Evolutionary conservation across 2,329 filamentous ascomycete species (phyloP).

Genomic region (Pyrenochaeta sp.): DNA sequence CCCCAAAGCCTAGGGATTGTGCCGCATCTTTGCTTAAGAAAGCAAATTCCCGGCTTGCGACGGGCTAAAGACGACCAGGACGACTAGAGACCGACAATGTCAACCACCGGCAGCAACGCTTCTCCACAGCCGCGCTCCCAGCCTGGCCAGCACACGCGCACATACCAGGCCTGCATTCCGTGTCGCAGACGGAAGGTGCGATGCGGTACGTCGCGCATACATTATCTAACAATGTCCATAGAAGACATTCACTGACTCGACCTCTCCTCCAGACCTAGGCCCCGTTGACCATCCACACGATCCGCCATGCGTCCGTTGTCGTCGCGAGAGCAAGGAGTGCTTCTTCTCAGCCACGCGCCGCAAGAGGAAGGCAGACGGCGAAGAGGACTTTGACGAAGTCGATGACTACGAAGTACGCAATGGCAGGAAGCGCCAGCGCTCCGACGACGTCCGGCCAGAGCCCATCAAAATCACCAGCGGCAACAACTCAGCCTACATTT

Average conservation of each 20-base stretch:
- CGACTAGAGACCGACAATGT: conserved; percentile 20
- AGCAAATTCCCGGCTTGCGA: not conserved
- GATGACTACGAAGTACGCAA: conserved; percentile 75
- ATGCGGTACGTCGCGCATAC: conserved; percentile 55
- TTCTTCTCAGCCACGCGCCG: conserved; percentile 94
- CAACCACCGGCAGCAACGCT: conserved; percentile 31
- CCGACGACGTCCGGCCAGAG: conserved; percentile 54
- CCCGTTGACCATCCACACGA: conserved; percentile 82
- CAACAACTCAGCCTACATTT: conserved; percentile 35
- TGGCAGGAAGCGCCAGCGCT: conserved; percentile 72
- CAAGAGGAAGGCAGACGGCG: conserved; percentile 77
- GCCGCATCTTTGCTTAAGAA: not conserved
- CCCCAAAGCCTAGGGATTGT: not conserved
- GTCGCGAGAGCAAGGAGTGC: conserved; percentile 94
- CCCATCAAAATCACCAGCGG: conserved; percentile 28
- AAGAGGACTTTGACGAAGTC: conserved; percentile 54
- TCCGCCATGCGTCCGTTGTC: conserved; percentile 91
- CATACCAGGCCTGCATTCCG: conserved; percentile 59
- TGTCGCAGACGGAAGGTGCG: conserved; percentile 66
- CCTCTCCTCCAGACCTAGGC: conserved; percentile 7
- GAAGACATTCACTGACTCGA: not conserved
- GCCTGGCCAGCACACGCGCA: conserved; percentile 45
- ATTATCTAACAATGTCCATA: conserved; percentile 10
- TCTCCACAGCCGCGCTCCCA: conserved; percentile 29
- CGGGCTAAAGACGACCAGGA: not conserved